phyloP scores from a whole-genome alignment of 805 yeast genomes.

The Ogataea dorogensis region DNA sequence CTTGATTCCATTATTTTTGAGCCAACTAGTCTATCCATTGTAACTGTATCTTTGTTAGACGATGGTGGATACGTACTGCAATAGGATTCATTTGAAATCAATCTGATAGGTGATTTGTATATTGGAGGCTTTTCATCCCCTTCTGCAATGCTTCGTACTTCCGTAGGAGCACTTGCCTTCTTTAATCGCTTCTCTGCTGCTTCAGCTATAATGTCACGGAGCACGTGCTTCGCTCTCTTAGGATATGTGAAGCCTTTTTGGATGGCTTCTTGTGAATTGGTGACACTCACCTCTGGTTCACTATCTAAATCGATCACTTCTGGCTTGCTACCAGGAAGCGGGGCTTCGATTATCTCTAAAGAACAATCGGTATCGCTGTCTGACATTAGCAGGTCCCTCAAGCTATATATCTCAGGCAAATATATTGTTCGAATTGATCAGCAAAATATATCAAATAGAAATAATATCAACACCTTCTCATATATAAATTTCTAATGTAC shows the following conservation, averaged over 20 bases:
- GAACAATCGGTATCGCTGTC: conserved; percentile 14
- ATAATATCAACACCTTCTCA: too few relatives aligned
- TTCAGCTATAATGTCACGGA: conserved; percentile 22
- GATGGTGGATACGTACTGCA: conserved; percentile 19
- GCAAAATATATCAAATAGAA: neutral
- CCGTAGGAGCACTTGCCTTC: too few relatives aligned
- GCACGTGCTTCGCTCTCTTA: conserved; percentile 4
- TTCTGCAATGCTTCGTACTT: too few relatives aligned
- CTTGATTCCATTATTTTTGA: conserved; percentile 24
- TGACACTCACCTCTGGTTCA: conserved; percentile 3
- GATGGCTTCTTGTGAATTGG: too few relatives aligned
- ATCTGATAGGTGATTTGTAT: conserved; percentile 26
- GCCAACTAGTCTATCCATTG: conserved; percentile 28
- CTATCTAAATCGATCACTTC: conserved; percentile 15
- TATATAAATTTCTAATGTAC: too few relatives aligned
- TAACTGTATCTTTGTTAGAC: conserved; percentile 30
- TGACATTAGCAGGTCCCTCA: conserved; percentile 4
- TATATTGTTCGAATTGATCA: too few relatives aligned
- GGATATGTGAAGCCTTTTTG: too few relatives aligned
- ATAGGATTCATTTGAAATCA: conserved; percentile 26
- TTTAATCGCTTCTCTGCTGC: conserved; percentile 26
- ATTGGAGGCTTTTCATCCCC: conserved; percentile 1
- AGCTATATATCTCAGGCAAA: too few relatives aligned
- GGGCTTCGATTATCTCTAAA: conserved; percentile 10
- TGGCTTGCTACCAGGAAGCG: neutral